Evolutionary conservation across 1,284 basidiomycete genomes (phyloP).

Genomic region (Phlebopus sp.): DNA sequence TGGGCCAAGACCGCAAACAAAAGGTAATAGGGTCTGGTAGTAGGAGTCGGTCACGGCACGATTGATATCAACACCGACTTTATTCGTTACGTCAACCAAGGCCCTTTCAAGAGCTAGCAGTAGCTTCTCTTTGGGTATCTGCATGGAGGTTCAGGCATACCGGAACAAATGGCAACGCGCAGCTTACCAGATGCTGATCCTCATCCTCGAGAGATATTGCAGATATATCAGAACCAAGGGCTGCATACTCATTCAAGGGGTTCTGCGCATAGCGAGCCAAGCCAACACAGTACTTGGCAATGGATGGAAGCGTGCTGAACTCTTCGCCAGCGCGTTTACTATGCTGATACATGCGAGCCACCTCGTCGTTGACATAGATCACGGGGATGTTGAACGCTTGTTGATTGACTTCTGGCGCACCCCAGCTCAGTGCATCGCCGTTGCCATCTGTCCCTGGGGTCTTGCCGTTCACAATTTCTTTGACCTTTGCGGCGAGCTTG

Average conservation of each 20-base stretch:
- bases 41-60: constrained; percentile 85
- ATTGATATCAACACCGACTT: constrained; percentile 95
- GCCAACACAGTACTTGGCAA: constrained; percentile 93
- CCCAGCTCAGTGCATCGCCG: constrained; percentile 32
- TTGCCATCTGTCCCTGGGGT: constrained; percentile 20
- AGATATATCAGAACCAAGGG: constrained; percentile 78
- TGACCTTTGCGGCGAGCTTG: constrained; percentile 67
- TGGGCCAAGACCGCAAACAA: constrained; percentile 92
- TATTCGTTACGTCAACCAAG: constrained; percentile 88
- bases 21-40: constrained; percentile 85
- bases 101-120: constrained; percentile 81
- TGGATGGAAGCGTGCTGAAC: constrained; percentile 76
- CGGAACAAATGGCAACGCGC: constrained; percentile 3
- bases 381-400: constrained; percentile 64
- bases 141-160: constrained; percentile 12
- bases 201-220: constrained; percentile 83
- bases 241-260: constrained; percentile 91
- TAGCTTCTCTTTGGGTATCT: constrained; percentile 87
- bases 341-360: constrained; percentile 93
- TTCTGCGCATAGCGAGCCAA: constrained; percentile 93
- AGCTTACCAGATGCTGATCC: constrained; percentile 79
- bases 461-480: constrained; percentile 44
- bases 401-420: constrained; percentile 29
- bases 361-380: constrained; percentile 86
- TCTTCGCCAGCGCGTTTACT: constrained; percentile 85